phyloP scores from a whole-genome alignment of 805 yeast species.

The Saccharomycopsis malanga region DNA sequence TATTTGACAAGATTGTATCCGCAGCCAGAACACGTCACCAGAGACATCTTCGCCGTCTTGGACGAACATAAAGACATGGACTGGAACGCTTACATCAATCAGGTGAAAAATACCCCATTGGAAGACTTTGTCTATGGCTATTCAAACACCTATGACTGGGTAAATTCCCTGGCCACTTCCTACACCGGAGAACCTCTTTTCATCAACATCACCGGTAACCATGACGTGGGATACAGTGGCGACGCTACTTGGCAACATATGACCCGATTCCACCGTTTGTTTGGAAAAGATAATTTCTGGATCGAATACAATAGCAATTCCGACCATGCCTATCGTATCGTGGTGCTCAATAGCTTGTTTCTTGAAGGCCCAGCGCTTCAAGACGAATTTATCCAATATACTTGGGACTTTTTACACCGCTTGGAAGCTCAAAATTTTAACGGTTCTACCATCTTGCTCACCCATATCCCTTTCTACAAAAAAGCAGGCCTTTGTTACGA shows the following conservation, averaged over 20 bases:
- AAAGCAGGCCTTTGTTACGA: constrained; percentile 77
- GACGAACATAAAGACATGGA: constrained; percentile 46
- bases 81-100: constrained; percentile 41
- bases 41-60: constrained; percentile 41
- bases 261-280: constrained; percentile 64
- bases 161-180: constrained; percentile 28
- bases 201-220: constrained; percentile 87
- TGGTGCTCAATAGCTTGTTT: constrained; percentile 77
- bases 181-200: constrained; percentile 53
- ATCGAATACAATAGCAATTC: constrained; percentile 59
- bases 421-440: constrained; percentile 48
- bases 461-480: constrained; percentile 88
- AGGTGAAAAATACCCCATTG: constrained; percentile 27
- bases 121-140: constrained; percentile 43
- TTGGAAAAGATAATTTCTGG: constrained; percentile 83
- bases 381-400: constrained; percentile 55
- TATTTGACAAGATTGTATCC: constrained; percentile 66
- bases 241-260: constrained; percentile 91
- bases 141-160: constrained; percentile 64
- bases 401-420: constrained; percentile 67
- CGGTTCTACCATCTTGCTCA: constrained; percentile 77
- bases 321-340: constrained; percentile 75
- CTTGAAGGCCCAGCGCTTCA: constrained; percentile 88
- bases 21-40: constrained; percentile 44
- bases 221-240: constrained; percentile 92